Evolutionary conservation across 2,329 filamentous ascomycete genomes (phyloP), one percentile per base, ranked within the genome.

Genomic region (Penicillium freii): DNA sequence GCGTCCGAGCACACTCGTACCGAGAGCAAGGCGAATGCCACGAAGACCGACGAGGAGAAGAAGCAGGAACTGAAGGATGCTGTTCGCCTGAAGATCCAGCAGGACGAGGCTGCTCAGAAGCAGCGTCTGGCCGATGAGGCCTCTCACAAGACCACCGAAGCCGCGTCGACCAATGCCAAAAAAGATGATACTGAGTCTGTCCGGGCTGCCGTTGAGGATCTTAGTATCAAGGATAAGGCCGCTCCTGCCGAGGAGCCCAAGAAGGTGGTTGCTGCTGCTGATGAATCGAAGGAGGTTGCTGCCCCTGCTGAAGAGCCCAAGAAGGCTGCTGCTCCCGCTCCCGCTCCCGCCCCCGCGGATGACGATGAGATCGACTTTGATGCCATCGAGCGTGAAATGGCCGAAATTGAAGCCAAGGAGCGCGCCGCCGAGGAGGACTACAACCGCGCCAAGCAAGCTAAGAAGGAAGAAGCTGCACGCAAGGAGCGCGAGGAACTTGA

Each of bases 31-130:
- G 81, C 81, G 25, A 79, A 15, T 10, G 48, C 50, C 23, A 45
- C 79, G 42, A 94, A 94, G 82, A 88, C 88, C 1, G 84, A 85
- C 36, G 89, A 93, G 72, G 89, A 96, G 76, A 91, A 91, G 62
- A 88, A 89, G 74, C 86, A 89, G 72, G 88, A 91, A 71, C 87
- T 96, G 70, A 83, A 82, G 71, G 78, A 80, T 57, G 75, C 77
- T 13, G 76, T 81, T 52, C 76, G 75, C 29, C 74, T 78, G 64
- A 80, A 79, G 68, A 80, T 83, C 64, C 77, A 80, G 58, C 85
- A 87, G 70, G 84, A 84, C 51, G 85, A 86, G 54, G 80, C 75
- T 40, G 75, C 74, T 53, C 75, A 80, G 55, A 78, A 79, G 57
- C 73, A 79, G 57, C 73, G 73, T 59, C 72, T 77, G 52, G 81